phyloP scores from a whole-genome alignment of 257 asterid species.

The Linderniella brevidens region DNA sequence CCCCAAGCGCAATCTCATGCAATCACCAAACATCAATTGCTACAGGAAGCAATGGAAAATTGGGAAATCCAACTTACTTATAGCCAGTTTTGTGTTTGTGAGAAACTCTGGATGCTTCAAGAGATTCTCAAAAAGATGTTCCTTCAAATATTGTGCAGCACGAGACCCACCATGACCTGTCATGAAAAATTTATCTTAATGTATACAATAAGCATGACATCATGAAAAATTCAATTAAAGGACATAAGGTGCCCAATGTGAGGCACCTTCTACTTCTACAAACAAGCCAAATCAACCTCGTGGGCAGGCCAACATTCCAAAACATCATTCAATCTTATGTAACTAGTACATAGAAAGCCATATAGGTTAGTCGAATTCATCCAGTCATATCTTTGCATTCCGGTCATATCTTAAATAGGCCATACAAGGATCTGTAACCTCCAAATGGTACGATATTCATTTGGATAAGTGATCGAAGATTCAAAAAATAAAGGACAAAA shows the following conservation, averaged over 20 bases:
- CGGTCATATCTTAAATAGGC: background rate
- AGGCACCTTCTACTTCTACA: background rate
- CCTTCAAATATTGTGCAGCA: slow-evolving; percentile 93
- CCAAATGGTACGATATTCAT: slow-evolving; percentile 3
- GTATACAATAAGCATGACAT: slow-evolving; percentile 7
- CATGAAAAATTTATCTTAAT: slow-evolving; percentile 16
- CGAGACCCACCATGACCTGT: slow-evolving; percentile 99
- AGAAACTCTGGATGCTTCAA: slow-evolving; percentile 70
- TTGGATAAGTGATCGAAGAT: slow-evolving; percentile 2
- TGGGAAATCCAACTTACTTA: slow-evolving; percentile 48
- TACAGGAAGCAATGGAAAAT: slow-evolving; percentile 3
- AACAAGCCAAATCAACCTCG: slow-evolving; percentile 2
- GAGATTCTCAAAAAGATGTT: slow-evolving; percentile 81
- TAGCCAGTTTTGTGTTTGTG: slow-evolving; percentile 53
- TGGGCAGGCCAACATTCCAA: background rate
- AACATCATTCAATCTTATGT: too few species aligned
- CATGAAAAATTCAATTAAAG: slow-evolving; percentile 7
- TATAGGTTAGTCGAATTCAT: too few species aligned
- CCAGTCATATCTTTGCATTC: background rate
- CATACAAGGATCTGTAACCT: slow-evolving; percentile 2
- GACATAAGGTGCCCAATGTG: too few species aligned
- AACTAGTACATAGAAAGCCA: too few species aligned
- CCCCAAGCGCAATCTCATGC: slow-evolving; percentile 1
- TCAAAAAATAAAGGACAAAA: slow-evolving; percentile 8
- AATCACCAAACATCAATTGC: slow-evolving; percentile 6